A percentile compares a stretch with the other conserved stretches of the same genome.
Evolutionary conservation across 2,329 filamentous ascomycete genomes (phyloP).

Genomic region (Cordyceps militaris): DNA sequence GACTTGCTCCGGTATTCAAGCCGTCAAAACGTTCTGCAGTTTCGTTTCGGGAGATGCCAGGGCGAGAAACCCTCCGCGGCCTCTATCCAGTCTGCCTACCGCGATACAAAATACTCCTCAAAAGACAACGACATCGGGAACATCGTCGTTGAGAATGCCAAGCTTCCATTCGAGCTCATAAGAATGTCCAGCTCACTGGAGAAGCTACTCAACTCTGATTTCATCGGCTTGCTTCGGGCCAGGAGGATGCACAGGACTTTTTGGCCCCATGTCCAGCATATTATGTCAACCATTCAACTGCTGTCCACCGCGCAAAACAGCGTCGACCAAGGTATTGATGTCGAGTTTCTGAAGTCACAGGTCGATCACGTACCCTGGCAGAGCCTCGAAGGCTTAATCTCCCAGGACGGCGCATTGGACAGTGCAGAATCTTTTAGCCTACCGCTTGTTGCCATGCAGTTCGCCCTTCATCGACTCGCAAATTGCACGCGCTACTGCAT

Average conservation of each 20-base stretch:
- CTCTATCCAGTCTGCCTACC: slow-evolving; percentile 47
- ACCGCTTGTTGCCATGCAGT: slow-evolving; percentile 61
- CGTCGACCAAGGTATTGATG: neutral
- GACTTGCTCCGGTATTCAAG: slow-evolving; percentile 38
- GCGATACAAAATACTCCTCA: slow-evolving; percentile 15
- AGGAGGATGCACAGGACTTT: neutral
- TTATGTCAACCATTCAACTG: neutral
- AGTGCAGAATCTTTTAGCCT: slow-evolving; percentile 37
- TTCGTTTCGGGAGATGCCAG: slow-evolving; percentile 64
- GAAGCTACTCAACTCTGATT: neutral
- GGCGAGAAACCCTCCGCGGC: slow-evolving; percentile 61
- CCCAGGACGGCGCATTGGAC: slow-evolving; percentile 24
- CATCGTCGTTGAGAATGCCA: neutral
- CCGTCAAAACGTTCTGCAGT: slow-evolving; percentile 33
- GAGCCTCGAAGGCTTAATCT: slow-evolving; percentile 12
- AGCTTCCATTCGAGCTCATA: slow-evolving; percentile 4
- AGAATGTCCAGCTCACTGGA: slow-evolving; percentile 7
- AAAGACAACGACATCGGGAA: neutral
- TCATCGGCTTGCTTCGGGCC: neutral
- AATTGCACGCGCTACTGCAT: slow-evolving; percentile 83
- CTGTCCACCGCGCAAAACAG: neutral
- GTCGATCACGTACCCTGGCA: neutral
- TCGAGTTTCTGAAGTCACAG: neutral
- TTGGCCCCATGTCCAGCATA: slow-evolving; percentile 15
- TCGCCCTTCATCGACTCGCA: slow-evolving; percentile 67